These are phyloP conservation scores for Spathaspora boniae DNA, from an alignment of 805 yeast genomes.

Conservation along the genomic window DNA sequence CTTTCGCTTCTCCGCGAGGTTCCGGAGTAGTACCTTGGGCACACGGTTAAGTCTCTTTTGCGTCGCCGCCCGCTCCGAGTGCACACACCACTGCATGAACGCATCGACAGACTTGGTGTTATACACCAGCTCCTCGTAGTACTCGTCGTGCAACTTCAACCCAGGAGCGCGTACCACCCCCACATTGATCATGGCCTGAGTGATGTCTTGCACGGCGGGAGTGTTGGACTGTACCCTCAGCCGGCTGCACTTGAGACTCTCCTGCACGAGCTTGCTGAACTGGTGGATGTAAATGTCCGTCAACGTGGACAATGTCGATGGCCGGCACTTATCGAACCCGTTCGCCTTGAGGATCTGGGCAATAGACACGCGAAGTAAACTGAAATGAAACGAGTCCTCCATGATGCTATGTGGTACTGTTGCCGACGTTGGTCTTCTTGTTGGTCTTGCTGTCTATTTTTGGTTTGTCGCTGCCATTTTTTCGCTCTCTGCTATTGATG, in stretches of 20 bases:
- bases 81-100: constrained; percentile 33
- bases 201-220: constrained; percentile 60
- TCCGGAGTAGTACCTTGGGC: constrained; percentile 27
- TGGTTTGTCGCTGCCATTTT: no score
- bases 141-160: constrained; percentile 5
- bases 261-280: constrained; percentile 49
- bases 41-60: constrained; percentile 25
- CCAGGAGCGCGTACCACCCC: constrained; percentile 65
- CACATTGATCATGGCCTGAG: constrained; percentile 63
- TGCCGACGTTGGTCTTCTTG: no score
- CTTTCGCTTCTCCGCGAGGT: constrained; percentile 36
- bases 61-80: constrained; percentile 23
- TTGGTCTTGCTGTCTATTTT: no score
- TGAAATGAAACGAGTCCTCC: constrained; percentile 40
- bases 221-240: constrained; percentile 36
- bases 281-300: constrained; percentile 73
- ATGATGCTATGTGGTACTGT: no score
- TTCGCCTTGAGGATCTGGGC: constrained; percentile 66
- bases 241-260: constrained; percentile 49
- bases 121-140: constrained; percentile 5
- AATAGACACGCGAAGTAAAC: constrained; percentile 35
- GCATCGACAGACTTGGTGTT: constrained; percentile 37
- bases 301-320: constrained; percentile 67
- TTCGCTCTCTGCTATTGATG: no score
- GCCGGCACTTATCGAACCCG: constrained; percentile 80